phyloP scores from a whole-genome alignment of 371 early-diverging fungal genomes.

The Sporodiniella umbellata region DNA sequence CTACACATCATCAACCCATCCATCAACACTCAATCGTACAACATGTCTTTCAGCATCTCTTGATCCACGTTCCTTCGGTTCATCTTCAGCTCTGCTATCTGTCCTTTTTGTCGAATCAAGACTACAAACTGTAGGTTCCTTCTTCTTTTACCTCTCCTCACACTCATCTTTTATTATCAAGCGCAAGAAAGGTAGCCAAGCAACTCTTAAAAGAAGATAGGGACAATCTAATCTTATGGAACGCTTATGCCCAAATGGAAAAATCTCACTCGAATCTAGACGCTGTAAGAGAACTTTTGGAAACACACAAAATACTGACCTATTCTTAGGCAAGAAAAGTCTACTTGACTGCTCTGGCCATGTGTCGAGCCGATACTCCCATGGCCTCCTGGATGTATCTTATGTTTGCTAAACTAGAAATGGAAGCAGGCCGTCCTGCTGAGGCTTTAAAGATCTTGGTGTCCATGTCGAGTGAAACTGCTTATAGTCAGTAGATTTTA shows the following conservation, averaged over 20 bases:
- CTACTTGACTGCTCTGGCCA: constrained; percentile 53
- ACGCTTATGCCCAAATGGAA: constrained; percentile 65
- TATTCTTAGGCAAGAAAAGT: constrained; percentile 62
- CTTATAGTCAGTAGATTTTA: constrained; percentile 35
- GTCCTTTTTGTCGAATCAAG: constrained; percentile 43
- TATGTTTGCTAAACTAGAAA: constrained; percentile 57
- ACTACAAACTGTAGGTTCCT: constrained; percentile 32
- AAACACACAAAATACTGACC: background rate
- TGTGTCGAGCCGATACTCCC: constrained; percentile 49
- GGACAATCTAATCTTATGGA: constrained; percentile 63
- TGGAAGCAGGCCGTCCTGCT: constrained; percentile 38
- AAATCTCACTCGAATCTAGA: constrained; percentile 30
- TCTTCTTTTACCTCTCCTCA: too few species aligned
- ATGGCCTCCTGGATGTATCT: constrained; percentile 48
- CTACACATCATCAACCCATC: too few species aligned
- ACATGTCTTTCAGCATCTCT: constrained; percentile 45
- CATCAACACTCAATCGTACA: too few species aligned
- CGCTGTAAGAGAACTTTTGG: constrained; percentile 18
- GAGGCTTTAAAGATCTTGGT: constrained; percentile 49
- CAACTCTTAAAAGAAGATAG: constrained; percentile 51
- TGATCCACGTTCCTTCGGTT: constrained; percentile 21
- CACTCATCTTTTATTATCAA: too few species aligned
- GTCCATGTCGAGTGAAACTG: constrained; percentile 30
- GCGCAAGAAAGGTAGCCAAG: constrained; percentile 60
- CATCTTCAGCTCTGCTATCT: constrained; percentile 43